Conservation (phyloP, 2,329 filamentous ascomycete species). For the Colletotrichum echinochloae region DNA sequence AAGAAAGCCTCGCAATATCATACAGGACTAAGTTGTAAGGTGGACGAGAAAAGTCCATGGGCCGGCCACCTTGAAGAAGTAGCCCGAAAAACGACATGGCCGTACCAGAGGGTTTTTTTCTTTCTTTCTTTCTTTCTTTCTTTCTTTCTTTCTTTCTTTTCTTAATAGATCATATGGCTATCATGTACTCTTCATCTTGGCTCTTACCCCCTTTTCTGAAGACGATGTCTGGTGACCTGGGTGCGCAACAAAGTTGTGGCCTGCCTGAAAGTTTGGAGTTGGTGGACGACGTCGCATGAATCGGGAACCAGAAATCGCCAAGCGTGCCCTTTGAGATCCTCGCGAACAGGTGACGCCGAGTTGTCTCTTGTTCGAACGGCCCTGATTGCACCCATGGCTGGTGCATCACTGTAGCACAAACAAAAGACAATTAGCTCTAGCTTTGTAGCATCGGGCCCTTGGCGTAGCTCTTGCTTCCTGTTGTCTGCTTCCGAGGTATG, state of each 20-base stretch:
- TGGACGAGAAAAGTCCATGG: neutral
- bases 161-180: neutral
- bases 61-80: neutral
- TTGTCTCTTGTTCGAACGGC: neutral
- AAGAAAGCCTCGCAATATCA: neutral
- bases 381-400: conserved; percentile 2
- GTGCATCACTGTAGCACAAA: conserved; percentile 1
- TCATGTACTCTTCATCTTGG: neutral
- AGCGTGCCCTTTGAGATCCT: neutral
- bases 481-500: neutral
- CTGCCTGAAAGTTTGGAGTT: conserved; percentile 6
- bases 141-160: too few species aligned
- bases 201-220: neutral
- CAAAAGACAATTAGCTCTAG: conserved; percentile 23
- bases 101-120: too few species aligned
- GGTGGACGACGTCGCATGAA: conserved; percentile 14
- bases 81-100: neutral
- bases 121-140: too few species aligned
- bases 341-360: neutral
- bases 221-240: neutral
- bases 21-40: neutral
- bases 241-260: conserved; percentile 8
- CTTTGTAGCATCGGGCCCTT: conserved; percentile 7
- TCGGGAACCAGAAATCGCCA: conserved; percentile 2
- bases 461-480: conserved; percentile 1